Base-by-base conservation (phyloP, 129 eudicot genomes). In the Daucus carota region DNA sequence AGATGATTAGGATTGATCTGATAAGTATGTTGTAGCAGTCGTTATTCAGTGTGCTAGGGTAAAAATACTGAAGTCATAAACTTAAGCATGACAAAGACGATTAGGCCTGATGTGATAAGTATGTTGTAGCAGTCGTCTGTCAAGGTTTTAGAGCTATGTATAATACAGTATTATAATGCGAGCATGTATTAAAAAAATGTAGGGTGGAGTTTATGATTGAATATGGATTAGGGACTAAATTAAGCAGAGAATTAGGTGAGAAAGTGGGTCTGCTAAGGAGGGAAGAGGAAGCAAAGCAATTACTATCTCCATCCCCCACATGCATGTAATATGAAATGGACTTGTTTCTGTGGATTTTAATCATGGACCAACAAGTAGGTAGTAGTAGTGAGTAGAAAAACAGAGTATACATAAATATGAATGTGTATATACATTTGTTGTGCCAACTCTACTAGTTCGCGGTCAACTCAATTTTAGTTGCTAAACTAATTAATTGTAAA, bases 231-330 rank as follows among this genome's bases (percentile, higher is more conserved):
- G 6, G 15, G 22, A 67, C 16, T 14, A 32, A 31, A 33, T 5
- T 34, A 31, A 29, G n/a, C 0, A 34, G 14, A 8, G 28, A 29
- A 42, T 43, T 72, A n/a, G 75, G 54, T 72, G 54, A 18, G 75
- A 24, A 72, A 24, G 75, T 71, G 54, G 75, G 13, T 52, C 57
- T 43, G 32, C 74, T 24, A 9, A 43, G 54, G 47, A 45, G 75
- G 75, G 14, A 22, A n/a, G 59, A n/a, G 22, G 75, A 26, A 6
- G 36, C 54, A 72, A 72, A 43, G 38, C 75, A 72, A 72, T 72
- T 72, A 72, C 18, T 26, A 72, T 42, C 75, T 72, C 57, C 47
- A 43, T 42, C 38, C 57, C 75, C 70, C 75, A 72, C 75, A 36
- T 43, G 54, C 75, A 28, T 72, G 34, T 70, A 38, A 20, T 22